Evolutionary conservation across 1,139 yeast species (phyloP).

Genomic region (Scheffersomyces quercinus): DNA sequence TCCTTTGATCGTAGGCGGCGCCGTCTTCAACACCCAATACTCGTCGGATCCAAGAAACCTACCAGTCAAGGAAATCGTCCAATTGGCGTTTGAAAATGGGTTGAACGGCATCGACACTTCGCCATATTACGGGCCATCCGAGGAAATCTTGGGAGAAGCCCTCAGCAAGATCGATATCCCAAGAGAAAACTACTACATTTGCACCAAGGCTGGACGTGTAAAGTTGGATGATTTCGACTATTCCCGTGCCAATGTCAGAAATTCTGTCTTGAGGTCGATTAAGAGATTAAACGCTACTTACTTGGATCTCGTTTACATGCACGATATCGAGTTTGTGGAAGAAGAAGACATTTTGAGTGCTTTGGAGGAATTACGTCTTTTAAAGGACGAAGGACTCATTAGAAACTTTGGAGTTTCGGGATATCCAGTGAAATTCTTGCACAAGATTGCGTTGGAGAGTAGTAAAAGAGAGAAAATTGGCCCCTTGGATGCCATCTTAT

Average conservation of each 20-base stretch:
- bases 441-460: conserved; percentile 45
- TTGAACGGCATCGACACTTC: conserved; percentile 84
- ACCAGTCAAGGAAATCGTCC: conserved; percentile 58
- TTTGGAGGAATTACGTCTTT: conserved; percentile 52
- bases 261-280: conserved; percentile 67
- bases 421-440: conserved; percentile 74
- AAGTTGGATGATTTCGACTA: conserved; percentile 73
- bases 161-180: conserved; percentile 45
- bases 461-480: conserved; percentile 36
- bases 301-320: conserved; percentile 80
- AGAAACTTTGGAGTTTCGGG: conserved; percentile 80
- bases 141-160: conserved; percentile 69
- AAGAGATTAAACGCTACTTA: conserved; percentile 63
- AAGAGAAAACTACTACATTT: conserved; percentile 66
- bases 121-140: conserved; percentile 92
- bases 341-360: conserved; percentile 61
- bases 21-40: conserved; percentile 79
- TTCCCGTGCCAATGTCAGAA: conserved; percentile 55
- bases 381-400: conserved; percentile 67
- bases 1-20: conserved; percentile 78
- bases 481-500: conserved; percentile 69
- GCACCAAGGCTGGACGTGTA: conserved; percentile 87
- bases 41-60: conserved; percentile 61
- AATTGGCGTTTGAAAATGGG: conserved; percentile 64
- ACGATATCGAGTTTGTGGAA: conserved; percentile 82